Percentiles rank a stretch among this genome's conserved stretches.
These are phyloP conservation scores for Plenodomus tracheiphilus DNA, from an alignment of 2,329 filamentous ascomycete genomes.

Conservation along the genomic window DNA sequence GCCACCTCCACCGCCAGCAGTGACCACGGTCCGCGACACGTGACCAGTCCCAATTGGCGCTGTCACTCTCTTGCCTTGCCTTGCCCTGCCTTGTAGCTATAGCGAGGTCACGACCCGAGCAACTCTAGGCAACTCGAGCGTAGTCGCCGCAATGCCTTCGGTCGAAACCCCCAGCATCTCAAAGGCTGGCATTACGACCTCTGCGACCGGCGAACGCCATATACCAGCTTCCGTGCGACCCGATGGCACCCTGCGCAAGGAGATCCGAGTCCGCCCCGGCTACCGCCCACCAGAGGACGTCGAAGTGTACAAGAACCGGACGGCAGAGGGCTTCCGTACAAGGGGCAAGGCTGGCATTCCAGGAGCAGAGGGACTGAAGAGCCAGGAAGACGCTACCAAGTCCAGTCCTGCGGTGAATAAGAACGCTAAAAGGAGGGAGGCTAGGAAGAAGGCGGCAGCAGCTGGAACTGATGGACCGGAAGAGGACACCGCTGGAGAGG, in stretches of 20 bases:
- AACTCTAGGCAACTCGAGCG: neutral
- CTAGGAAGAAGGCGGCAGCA: conserved; percentile 59
- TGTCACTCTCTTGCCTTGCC: neutral
- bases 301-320: conserved; percentile 92
- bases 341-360: conserved; percentile 71
- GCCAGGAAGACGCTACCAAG: conserved; percentile 51
- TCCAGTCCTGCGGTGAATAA: conserved; percentile 67
- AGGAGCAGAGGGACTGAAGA: conserved; percentile 65
- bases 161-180: conserved; percentile 38
- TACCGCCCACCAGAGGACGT: conserved; percentile 95
- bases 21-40: neutral
- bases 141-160: conserved; percentile 31
- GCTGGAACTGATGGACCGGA: conserved; percentile 52
- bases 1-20: neutral
- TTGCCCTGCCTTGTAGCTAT: neutral
- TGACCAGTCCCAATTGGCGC: neutral
- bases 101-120: neutral
- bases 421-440: conserved; percentile 79
- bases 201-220: conserved; percentile 75
- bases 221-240: conserved; percentile 86
- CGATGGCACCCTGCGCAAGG: conserved; percentile 89
- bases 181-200: conserved; percentile 66
- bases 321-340: conserved; percentile 81
- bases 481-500: conserved; percentile 49
- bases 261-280: conserved; percentile 91